Conservation (phyloP, 306 rosid species). For the Rosa lucieae region DNA sequence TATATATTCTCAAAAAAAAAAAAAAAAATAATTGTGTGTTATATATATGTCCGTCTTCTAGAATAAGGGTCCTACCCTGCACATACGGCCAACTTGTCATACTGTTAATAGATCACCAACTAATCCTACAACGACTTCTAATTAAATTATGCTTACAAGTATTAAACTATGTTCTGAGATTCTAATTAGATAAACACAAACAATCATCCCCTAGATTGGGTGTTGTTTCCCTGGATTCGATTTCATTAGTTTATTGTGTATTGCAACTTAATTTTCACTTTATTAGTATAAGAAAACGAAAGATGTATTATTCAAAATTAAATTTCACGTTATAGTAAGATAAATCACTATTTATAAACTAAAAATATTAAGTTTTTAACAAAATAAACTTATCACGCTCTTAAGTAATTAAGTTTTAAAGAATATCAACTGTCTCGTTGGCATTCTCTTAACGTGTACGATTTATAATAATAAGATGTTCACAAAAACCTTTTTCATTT, state of each 20-base stretch:
- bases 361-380: too few relatives aligned
- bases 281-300: too few relatives aligned
- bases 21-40: background rate
- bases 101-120: background rate
- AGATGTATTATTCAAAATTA: too few relatives aligned
- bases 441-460: too few relatives aligned
- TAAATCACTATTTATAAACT: too few relatives aligned
- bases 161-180: background rate
- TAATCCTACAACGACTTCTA: background rate
- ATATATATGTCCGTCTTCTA: background rate
- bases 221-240: background rate
- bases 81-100: background rate
- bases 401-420: too few relatives aligned
- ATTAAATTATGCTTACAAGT: background rate
- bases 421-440: too few relatives aligned
- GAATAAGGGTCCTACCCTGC: constrained; percentile 8
- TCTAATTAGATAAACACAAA: background rate
- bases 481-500: too few relatives aligned
- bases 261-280: too few relatives aligned
- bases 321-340: too few relatives aligned
- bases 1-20: background rate
- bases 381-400: too few relatives aligned
- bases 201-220: background rate
- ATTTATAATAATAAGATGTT: too few relatives aligned
- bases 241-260: background rate